Conservation (phyloP, 2,329 filamentous ascomycete species). For the Colletotrichum falcatum region DNA sequence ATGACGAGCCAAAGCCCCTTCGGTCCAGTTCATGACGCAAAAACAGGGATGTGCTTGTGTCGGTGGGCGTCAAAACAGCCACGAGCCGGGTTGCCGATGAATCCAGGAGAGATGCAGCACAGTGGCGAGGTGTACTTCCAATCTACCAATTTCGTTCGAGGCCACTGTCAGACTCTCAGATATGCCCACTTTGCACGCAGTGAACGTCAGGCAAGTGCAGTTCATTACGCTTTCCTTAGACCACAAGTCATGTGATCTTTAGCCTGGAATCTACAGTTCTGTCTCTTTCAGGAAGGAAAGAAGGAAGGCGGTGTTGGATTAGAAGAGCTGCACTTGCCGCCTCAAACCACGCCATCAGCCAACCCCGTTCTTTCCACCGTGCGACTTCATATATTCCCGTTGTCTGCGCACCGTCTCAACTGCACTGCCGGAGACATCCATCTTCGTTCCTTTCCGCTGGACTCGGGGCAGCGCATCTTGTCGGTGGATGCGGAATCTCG, state of each 20-base stretch:
- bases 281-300: slow-evolving; percentile 5
- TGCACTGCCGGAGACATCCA: not conserved
- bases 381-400: not conserved
- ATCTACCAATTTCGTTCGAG: not conserved
- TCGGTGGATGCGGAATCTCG: slow-evolving; percentile 6
- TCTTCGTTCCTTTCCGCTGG: not conserved
- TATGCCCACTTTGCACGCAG: not conserved
- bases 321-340: slow-evolving; percentile 23
- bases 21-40: slow-evolving; percentile 57
- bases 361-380: slow-evolving; percentile 19
- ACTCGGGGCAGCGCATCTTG: slow-evolving; percentile 4
- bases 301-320: not conserved
- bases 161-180: not conserved
- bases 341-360: slow-evolving; percentile 3
- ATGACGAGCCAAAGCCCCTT: slow-evolving; percentile 53
- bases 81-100: not conserved
- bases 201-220: not conserved
- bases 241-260: slow-evolving; percentile 12
- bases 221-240: slow-evolving; percentile 7
- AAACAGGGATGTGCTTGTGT: not conserved
- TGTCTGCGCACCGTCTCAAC: slow-evolving; percentile 11
- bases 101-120: not conserved
- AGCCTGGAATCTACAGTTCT: no score
- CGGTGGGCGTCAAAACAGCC: not conserved
- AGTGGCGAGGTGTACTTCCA: not conserved